A percentile compares a stretch with the other conserved stretches of the same genome.
phyloP scores from a whole-genome alignment of 495 filamentous ascomycete species.

The Lasiosphaeris hirsuta region DNA sequence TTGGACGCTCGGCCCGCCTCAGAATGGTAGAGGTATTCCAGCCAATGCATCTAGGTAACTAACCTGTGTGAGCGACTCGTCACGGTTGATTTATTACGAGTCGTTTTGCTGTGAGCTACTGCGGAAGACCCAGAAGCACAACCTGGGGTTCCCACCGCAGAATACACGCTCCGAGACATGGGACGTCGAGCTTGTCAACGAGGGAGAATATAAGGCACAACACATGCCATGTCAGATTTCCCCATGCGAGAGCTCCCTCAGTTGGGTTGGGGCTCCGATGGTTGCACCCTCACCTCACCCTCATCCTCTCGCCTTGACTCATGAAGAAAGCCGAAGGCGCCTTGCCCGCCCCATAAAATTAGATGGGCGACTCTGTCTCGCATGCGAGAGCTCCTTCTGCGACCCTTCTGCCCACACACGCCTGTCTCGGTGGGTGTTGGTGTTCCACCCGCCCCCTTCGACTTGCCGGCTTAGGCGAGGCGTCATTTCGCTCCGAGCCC shows the following conservation, averaged over 20 bases:
- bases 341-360: not conserved
- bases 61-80: no score
- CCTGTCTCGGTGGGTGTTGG: not conserved
- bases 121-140: not conserved
- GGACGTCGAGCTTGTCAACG: no score
- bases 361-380: not conserved
- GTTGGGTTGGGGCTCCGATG: no score
- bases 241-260: no score
- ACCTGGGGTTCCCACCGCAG: not conserved
- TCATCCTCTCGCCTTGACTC: no score
- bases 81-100: not conserved
- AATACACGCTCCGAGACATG: no score
- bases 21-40: no score
- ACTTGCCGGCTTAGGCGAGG: conserved; percentile 15
- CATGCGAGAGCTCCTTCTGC: not conserved
- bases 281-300: no score
- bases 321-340: no score
- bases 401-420: not conserved
- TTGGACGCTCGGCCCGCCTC: not conserved
- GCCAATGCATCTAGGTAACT: no score
- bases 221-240: no score
- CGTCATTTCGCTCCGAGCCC: conserved; percentile 14
- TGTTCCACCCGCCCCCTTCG: not conserved
- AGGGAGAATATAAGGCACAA: no score
- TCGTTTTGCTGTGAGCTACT: not conserved